Evolutionary conservation across 1,284 basidiomycete genomes (phyloP), one percentile per base, ranked within the genome.

Genomic region (Austroboletus niveus): DNA sequence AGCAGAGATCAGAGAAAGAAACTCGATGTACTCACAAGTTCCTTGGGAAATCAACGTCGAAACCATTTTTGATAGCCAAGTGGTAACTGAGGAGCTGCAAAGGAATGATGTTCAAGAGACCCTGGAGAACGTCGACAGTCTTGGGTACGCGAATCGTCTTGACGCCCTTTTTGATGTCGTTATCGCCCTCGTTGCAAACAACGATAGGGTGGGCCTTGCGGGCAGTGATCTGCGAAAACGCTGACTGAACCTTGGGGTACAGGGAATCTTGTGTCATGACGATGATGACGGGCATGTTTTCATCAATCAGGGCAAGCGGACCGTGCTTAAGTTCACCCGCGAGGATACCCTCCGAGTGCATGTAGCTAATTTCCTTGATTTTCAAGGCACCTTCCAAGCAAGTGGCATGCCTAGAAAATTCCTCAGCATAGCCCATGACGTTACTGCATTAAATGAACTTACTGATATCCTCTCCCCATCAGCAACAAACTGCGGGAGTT

Each of bases 321-420:
- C 97, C 97, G 72, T 99, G 97, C 79, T 99, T 99, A 62, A 99
- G 81, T 77, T 99, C 97, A 62, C 96, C 96, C 38, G 96, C 96
- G 50, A 99, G 85, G 70, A 99, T 98, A 70, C 81, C 91, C 73
- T 94, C 92, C 42, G 87, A 91, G 71, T 94, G 91, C 87, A 93
- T 90, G 74, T 94, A 94, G 52, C 83, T 86, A 70, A 98, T 94
- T 79, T 99, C 97, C 79, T 99, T 99, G 79, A 99, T 99, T 82
- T 99, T 99, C 61, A 99, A 78, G 3, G 97, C 97, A 57, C 94
- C 97, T 73, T 99, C 97, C 51, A 99, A 81, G 72, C 95, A 98
- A 15, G 97, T 99, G 10, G 97, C 96, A 64, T 93, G 84, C 69
- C 83, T 85, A 40, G 1, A 38, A 8, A 1, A 30, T 39, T 27